Evolutionary conservation across 805 yeast genomes (phyloP).

Genomic region (Pichia eremophila): DNA sequence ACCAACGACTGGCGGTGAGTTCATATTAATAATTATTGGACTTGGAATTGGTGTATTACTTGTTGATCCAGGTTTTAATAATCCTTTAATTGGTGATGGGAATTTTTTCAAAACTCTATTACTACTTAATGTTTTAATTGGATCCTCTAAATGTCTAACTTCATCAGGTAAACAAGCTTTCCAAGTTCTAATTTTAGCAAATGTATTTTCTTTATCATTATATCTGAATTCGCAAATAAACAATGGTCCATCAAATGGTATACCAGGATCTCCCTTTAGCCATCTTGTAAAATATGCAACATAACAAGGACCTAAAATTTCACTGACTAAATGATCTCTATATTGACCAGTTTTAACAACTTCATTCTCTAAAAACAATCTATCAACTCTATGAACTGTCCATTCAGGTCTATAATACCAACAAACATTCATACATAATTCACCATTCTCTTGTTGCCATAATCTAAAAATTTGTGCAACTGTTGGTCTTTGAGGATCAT

Average conservation of each 20-base stretch:
- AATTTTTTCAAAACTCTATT: slow-evolving; percentile 63
- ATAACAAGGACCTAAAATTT: slow-evolving; percentile 86
- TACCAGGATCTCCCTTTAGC: slow-evolving; percentile 88
- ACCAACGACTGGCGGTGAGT: slow-evolving; percentile 93
- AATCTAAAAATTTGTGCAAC: slow-evolving; percentile 89
- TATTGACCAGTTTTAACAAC: slow-evolving; percentile 96
- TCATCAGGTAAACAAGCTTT: slow-evolving; percentile 97
- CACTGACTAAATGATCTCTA: slow-evolving; percentile 84
- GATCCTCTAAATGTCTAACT: slow-evolving; percentile 77
- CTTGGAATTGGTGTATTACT: slow-evolving; percentile 70
- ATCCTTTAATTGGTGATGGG: slow-evolving; percentile 76
- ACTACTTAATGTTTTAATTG: slow-evolving; percentile 55
- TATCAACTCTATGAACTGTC: slow-evolving; percentile 87
- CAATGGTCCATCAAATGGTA: slow-evolving; percentile 70
- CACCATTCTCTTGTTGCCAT: slow-evolving; percentile 75
- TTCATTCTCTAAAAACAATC: slow-evolving; percentile 86
- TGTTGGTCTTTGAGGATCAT: slow-evolving; percentile 82
- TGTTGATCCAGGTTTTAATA: slow-evolving; percentile 67
- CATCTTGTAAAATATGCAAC: slow-evolving; percentile 91
- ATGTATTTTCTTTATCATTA: slow-evolving; percentile 81
- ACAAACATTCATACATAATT: slow-evolving; percentile 85
- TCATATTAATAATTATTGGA: slow-evolving; percentile 69
- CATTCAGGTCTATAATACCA: slow-evolving; percentile 98
- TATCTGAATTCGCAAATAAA: slow-evolving; percentile 93
- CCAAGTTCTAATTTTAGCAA: slow-evolving; percentile 96